Evolutionary conservation across 2,329 filamentous ascomycete species (phyloP).

Genomic region (Cladophialophora chaetospira): DNA sequence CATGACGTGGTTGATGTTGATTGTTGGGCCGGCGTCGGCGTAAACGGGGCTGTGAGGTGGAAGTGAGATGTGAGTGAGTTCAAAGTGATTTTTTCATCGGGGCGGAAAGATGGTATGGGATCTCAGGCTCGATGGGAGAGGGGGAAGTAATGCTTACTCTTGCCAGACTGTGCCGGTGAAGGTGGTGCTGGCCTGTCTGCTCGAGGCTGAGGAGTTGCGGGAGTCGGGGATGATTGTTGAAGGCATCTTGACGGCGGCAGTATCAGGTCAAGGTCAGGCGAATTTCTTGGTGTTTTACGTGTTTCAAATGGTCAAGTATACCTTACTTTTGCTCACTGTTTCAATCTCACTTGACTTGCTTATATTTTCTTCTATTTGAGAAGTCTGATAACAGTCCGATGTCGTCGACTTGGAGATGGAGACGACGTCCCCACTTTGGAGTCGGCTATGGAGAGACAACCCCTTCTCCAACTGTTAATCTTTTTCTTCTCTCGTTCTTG

Average conservation of each 20-base stretch:
- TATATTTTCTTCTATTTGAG: too few species aligned
- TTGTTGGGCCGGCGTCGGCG: conserved; percentile 30
- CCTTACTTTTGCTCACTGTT: too few species aligned
- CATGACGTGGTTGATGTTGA: conserved; percentile 43
- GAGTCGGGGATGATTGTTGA: conserved; percentile 24
- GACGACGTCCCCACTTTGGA: too few species aligned
- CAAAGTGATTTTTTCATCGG: not conserved
- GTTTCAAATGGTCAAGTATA: too few species aligned
- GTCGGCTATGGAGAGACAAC: too few species aligned
- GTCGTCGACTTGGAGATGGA: too few species aligned
- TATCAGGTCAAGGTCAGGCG: too few species aligned
- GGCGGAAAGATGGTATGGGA: not conserved
- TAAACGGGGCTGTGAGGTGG: conserved; percentile 23
- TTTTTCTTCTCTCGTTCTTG: not conserved
- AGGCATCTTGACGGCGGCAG: conserved; percentile 22
- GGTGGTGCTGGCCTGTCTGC: conserved; percentile 20
- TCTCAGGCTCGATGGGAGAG: not conserved
- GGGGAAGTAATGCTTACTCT: conserved; percentile 22
- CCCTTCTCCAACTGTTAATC: not conserved
- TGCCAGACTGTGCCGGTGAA: conserved; percentile 40
- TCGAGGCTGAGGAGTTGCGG: conserved; percentile 11
- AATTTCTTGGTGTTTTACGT: too few species aligned
- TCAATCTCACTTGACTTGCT: too few species aligned
- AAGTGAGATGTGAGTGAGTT: not conserved
- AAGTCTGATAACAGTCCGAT: too few species aligned